Percentiles rank a stretch among this genome's conserved stretches.
Evolutionary conservation across 2,329 filamentous ascomycete genomes (phyloP).

Genomic region (Pseudogymnoascus sp.): DNA sequence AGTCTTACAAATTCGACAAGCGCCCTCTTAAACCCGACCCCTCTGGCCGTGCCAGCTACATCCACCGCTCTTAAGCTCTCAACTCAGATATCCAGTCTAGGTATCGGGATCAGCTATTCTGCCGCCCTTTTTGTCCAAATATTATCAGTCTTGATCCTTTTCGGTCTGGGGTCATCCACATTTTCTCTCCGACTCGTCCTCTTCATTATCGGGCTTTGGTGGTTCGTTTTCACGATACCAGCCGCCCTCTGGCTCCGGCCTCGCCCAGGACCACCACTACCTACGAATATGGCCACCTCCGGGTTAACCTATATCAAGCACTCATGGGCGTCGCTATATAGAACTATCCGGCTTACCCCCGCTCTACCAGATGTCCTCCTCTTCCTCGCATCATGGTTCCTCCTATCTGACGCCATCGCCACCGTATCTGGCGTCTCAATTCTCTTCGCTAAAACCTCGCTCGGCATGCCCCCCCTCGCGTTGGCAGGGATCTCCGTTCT

Average conservation of each 20-base stretch:
- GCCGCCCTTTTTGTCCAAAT: slow-evolving; percentile 81
- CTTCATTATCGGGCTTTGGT: slow-evolving; percentile 84
- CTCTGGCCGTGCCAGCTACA: slow-evolving; percentile 33
- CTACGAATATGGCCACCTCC: slow-evolving; percentile 28
- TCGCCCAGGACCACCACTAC: slow-evolving; percentile 77
- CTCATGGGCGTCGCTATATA: slow-evolving; percentile 80
- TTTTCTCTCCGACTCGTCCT: slow-evolving; percentile 83
- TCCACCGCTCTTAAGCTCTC: slow-evolving; percentile 69
- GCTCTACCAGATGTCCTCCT: slow-evolving; percentile 66
- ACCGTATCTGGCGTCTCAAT: slow-evolving; percentile 93
- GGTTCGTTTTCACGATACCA: slow-evolving; percentile 85
- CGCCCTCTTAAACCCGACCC: slow-evolving; percentile 35
- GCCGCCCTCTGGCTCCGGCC: slow-evolving; percentile 81
- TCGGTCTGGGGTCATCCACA: slow-evolving; percentile 66
- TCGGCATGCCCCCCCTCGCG: slow-evolving; percentile 82
- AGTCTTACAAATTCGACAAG: slow-evolving; percentile 38
- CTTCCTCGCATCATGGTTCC: slow-evolving; percentile 85
- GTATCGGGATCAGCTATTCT: slow-evolving; percentile 89
- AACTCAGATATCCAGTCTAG: slow-evolving; percentile 83
- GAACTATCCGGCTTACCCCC: slow-evolving; percentile 69
- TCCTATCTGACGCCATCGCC: slow-evolving; percentile 88
- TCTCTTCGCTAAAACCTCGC: slow-evolving; percentile 86
- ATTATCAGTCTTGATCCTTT: slow-evolving; percentile 68
- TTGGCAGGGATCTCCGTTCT: slow-evolving; percentile 92
- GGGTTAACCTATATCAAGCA: slow-evolving; percentile 57